These are phyloP conservation scores for Discostella stelligera DNA, from an alignment of 352 stramenopile genomes.

Conservation along the genomic window DNA sequence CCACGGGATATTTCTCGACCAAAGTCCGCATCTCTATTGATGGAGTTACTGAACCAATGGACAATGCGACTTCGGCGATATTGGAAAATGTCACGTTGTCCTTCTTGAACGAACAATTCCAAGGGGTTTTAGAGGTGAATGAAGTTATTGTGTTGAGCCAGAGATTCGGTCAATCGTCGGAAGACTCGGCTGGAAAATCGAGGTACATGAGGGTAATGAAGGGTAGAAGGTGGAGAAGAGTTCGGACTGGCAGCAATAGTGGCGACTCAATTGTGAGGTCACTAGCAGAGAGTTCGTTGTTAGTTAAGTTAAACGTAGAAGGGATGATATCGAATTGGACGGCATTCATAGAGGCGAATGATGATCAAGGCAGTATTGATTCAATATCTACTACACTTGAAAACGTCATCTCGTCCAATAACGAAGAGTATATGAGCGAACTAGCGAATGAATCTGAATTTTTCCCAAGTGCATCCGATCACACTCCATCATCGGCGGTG, in stretches of 20 bases:
- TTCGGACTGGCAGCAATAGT: not conserved
- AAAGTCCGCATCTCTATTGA: not conserved
- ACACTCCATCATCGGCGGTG: not conserved
- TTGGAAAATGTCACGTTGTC: constrained; percentile 9
- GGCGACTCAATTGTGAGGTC: not conserved
- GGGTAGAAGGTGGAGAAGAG: not conserved
- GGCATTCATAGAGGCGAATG: not conserved
- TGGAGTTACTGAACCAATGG: constrained; percentile 1
- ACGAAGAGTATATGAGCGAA: not conserved
- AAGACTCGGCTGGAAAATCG: not conserved
- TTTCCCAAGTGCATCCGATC: not conserved
- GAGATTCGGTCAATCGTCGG: not conserved
- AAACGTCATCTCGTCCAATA: not conserved
- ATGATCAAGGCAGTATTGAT: not conserved
- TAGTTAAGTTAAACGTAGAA: not conserved
- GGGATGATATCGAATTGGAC: not conserved
- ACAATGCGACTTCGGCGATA: not conserved
- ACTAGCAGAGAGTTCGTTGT: not conserved
- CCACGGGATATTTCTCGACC: not conserved
- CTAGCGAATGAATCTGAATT: constrained; percentile 5
- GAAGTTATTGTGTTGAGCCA: constrained; percentile 7
- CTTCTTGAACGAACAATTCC: constrained; percentile 11
- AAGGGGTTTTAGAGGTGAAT: not conserved
- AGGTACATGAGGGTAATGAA: not conserved
- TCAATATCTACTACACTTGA: not conserved